Evolutionary conservation across 2,329 filamentous ascomycete genomes (phyloP).

Genomic region (Trichoderma semiorbis): DNA sequence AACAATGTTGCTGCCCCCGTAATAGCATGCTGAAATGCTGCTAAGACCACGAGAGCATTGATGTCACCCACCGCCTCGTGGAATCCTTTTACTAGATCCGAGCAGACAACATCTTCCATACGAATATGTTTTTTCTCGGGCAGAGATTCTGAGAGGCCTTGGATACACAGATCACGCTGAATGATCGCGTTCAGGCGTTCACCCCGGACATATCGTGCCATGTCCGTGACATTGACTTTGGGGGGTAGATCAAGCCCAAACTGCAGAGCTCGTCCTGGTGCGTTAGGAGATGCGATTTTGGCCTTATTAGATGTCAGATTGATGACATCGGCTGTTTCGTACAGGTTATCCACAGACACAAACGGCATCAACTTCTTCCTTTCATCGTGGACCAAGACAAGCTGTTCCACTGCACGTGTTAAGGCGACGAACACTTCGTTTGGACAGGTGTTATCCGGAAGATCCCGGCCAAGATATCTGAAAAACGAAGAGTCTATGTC

Average conservation of each 20-base stretch:
- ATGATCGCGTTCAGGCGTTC: conserved; percentile 24
- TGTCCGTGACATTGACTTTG: conserved; percentile 21
- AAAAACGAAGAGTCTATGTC: conserved; percentile 29
- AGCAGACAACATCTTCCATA: conserved; percentile 17
- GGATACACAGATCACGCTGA: conserved; percentile 20
- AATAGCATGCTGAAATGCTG: conserved; percentile 25
- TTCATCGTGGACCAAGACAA: conserved; percentile 27
- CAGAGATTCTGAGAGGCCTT: neutral
- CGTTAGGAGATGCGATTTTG: neutral
- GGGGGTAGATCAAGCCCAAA: conserved; percentile 20
- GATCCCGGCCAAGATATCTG: conserved; percentile 22
- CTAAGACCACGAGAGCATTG: conserved; percentile 28
- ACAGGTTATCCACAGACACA: conserved; percentile 20
- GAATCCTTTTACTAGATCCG: conserved; percentile 14
- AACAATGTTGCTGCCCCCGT: conserved; percentile 23
- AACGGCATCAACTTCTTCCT: conserved; percentile 25
- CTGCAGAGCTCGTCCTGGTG: conserved; percentile 17
- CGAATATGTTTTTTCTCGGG: neutral
- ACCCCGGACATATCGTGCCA: conserved; percentile 25
- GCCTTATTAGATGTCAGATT: neutral
- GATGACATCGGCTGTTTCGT: conserved; percentile 21
- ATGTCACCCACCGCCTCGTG: conserved; percentile 30
- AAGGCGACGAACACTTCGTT: conserved; percentile 31
- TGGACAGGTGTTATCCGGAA: conserved; percentile 30
- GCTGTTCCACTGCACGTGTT: conserved; percentile 28